Percentiles rank a stretch among this genome's conserved stretches.
phyloP scores from a whole-genome alignment of 345 rosid species.

The Lumnitzera racemosa region DNA sequence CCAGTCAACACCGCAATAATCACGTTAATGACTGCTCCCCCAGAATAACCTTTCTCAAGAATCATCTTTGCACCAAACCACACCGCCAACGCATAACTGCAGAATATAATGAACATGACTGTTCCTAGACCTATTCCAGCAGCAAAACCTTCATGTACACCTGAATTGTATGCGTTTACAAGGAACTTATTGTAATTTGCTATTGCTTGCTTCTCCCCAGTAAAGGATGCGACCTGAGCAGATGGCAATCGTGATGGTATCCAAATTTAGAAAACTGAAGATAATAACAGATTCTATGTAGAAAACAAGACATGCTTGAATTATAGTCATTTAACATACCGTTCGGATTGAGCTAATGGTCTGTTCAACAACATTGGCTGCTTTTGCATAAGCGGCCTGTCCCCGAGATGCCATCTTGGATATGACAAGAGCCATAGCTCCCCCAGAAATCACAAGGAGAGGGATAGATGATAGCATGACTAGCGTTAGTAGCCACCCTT shows the following conservation, averaged over 20 bases:
- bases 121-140: constrained; percentile 66
- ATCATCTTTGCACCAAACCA: constrained; percentile 87
- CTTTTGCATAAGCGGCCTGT: constrained; percentile 64
- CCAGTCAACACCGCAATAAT: constrained; percentile 67
- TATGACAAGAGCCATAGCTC: constrained; percentile 35
- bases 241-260: neutral
- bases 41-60: constrained; percentile 57
- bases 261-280: neutral
- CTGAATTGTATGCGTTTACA: constrained; percentile 53
- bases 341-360: constrained; percentile 78
- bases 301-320: neutral
- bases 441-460: constrained; percentile 58
- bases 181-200: constrained; percentile 48
- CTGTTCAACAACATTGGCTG: constrained; percentile 67
- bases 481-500: constrained; percentile 85
- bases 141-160: constrained; percentile 54
- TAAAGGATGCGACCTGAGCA: constrained; percentile 78
- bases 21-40: constrained; percentile 67
- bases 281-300: neutral
- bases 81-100: constrained; percentile 59
- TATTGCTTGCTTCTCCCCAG: constrained; percentile 82
- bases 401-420: constrained; percentile 60
- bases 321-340: constrained; percentile 23
- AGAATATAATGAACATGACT: constrained; percentile 29
- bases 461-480: constrained; percentile 71